Percentiles rank a stretch among this genome's conserved stretches.
phyloP scores from a whole-genome alignment of 768 basidiomycete genomes.

The Coprinopsis marcescibilis region DNA sequence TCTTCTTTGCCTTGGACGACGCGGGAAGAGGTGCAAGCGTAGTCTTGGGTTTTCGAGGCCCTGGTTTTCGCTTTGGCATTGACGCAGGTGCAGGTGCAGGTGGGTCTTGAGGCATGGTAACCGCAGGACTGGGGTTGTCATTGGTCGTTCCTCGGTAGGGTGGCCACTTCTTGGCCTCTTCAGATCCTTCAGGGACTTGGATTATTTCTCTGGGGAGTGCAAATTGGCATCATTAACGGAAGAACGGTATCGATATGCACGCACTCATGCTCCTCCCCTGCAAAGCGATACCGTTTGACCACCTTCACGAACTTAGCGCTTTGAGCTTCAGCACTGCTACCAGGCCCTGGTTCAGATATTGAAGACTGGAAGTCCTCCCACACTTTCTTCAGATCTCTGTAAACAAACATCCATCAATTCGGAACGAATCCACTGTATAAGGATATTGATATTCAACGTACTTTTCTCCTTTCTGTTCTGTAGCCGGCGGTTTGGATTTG shows the following conservation, averaged over 20 bases:
- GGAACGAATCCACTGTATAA: not conserved
- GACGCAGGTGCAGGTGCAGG: conserved; percentile 13
- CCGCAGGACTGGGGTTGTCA: conserved; percentile 7
- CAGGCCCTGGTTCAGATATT: conserved; percentile 28
- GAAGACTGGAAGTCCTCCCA: conserved; percentile 71
- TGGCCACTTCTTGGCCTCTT: conserved; percentile 76
- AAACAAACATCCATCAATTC: conserved; percentile 1
- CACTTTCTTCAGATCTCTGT: conserved; percentile 54
- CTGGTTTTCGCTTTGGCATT: conserved; percentile 41
- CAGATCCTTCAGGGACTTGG: conserved; percentile 66
- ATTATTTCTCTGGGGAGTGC: conserved; percentile 52
- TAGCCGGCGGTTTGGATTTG: not conserved
- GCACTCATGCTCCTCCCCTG: conserved; percentile 71
- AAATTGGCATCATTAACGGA: not conserved
- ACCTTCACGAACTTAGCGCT: conserved; percentile 63
- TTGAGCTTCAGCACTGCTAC: too few relatives aligned
- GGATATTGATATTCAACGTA: not conserved
- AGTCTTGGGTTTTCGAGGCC: conserved; percentile 63
- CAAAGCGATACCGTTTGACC: conserved; percentile 65
- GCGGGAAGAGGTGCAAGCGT: conserved; percentile 50
- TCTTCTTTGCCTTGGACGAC: conserved; percentile 57
- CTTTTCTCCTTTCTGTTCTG: not conserved
- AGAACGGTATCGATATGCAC: conserved; percentile 22
- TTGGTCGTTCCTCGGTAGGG: conserved; percentile 23
- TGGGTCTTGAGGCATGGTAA: conserved; percentile 11